Evolutionary conservation across 1,139 yeast genomes (phyloP).

Genomic region (Yamadazyma mexicana): DNA sequence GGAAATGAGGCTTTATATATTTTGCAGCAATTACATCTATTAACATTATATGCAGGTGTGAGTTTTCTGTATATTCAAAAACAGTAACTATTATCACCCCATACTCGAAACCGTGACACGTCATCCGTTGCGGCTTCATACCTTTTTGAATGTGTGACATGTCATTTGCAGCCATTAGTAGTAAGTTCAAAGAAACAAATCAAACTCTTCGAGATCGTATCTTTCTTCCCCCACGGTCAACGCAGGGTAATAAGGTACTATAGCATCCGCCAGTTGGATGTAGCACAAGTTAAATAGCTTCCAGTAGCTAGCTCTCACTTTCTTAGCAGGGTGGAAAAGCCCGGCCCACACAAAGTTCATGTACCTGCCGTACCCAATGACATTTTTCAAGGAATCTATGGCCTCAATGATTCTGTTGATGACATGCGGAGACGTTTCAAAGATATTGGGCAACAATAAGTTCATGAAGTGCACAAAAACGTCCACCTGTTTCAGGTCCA

Average conservation of each 20-base stretch:
- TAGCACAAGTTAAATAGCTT: constrained; percentile 75
- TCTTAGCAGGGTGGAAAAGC: constrained; percentile 87
- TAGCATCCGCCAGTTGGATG: constrained; percentile 68
- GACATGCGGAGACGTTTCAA: constrained; percentile 94
- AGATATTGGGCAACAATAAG: constrained; percentile 77
- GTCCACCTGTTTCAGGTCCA: constrained; percentile 70
- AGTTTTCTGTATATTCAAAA: no score
- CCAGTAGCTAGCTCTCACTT: constrained; percentile 88
- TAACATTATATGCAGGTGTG: no score
- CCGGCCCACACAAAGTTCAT: constrained; percentile 86
- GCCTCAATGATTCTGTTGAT: constrained; percentile 80
- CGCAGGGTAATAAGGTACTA: constrained; percentile 82
- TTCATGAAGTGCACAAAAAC: constrained; percentile 67
- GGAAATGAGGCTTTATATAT: no score
- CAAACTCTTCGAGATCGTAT: constrained; percentile 40
- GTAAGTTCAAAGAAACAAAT: constrained; percentile 31
- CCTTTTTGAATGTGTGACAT: no score
- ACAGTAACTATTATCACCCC: no score
- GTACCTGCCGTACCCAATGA: constrained; percentile 74
- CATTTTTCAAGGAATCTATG: constrained; percentile 69
- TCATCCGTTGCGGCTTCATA: no score
- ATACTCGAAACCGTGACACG: no score
- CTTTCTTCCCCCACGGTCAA: constrained; percentile 24
- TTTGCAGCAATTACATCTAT: no score
- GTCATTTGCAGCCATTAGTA: no score